These are phyloP conservation scores for Plantago major DNA, from an alignment of 257 asterid species.

Conservation along the genomic window DNA sequence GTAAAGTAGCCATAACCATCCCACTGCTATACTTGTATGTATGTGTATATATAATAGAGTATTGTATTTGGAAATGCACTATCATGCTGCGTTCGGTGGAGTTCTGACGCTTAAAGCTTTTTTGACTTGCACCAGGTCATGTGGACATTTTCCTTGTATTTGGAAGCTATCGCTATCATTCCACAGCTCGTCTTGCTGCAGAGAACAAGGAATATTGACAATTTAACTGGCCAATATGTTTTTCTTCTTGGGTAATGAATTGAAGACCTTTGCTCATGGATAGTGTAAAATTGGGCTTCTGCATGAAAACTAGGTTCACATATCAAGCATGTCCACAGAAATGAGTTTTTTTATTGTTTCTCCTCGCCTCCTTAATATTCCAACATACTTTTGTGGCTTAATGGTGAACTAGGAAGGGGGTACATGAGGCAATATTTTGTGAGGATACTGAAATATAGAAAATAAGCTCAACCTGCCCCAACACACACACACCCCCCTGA, in stretches of 20 bases:
- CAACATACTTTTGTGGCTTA: no score
- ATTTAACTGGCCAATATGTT: conserved; percentile 87
- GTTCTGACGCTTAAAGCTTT: background rate
- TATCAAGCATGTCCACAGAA: no score
- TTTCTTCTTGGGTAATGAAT: conserved; percentile 63
- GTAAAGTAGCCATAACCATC: conserved; percentile 23
- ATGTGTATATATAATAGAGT: no score
- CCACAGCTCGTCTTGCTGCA: conserved; percentile 86
- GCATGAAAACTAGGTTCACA: background rate
- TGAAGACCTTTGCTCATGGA: background rate
- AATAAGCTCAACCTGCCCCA: no score
- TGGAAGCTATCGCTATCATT: conserved; percentile 89
- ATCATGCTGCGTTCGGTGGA: background rate
- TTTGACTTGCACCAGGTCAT: conserved; percentile 39
- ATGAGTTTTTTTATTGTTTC: no score
- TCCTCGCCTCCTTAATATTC: no score
- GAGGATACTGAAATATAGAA: no score
- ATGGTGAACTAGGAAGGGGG: no score
- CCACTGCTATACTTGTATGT: no score
- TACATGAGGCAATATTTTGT: no score
- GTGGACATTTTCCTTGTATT: conserved; percentile 80
- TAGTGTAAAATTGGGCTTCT: background rate
- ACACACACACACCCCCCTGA: no score
- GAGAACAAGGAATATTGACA: conserved; percentile 84
- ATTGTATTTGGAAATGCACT: no score